phyloP scores from a whole-genome alignment of 306 rosid genomes.

The Vigna nakashimae region DNA sequence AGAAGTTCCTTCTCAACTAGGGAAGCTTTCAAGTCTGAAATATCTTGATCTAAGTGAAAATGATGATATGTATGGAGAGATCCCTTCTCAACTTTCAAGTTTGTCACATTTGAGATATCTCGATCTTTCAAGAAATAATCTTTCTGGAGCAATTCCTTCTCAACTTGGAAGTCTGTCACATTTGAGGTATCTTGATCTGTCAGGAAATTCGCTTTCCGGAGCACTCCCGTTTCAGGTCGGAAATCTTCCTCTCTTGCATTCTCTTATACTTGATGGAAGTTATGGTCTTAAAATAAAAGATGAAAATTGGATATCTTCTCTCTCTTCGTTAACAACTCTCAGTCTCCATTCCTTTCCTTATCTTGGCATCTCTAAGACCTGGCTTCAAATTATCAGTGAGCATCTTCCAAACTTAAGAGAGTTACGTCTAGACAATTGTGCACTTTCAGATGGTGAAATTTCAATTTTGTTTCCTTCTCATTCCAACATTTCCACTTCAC shows the following conservation, averaged over 20 bases:
- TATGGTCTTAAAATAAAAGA: neutral
- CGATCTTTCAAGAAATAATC: too few species aligned
- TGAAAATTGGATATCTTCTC: neutral
- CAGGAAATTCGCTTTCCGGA: too few species aligned
- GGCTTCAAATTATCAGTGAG: neutral
- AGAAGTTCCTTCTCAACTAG: neutral
- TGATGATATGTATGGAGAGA: too few species aligned
- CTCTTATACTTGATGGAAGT: too few species aligned
- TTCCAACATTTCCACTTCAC: neutral
- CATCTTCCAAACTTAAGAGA: neutral
- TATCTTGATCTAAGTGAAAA: neutral
- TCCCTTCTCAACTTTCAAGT: too few species aligned
- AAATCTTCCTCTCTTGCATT: too few species aligned
- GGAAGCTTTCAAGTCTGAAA: neutral
- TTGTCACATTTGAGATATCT: too few species aligned
- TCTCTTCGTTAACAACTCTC: constrained; percentile 4
- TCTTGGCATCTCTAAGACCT: neutral
- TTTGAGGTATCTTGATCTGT: too few species aligned
- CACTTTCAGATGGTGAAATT: neutral
- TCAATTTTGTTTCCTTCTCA: neutral
- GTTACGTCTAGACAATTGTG: neutral
- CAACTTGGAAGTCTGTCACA: neutral
- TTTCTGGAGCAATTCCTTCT: neutral
- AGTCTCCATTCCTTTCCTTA: neutral
- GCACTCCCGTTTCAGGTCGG: too few species aligned